phyloP scores from a whole-genome alignment of 2,329 filamentous ascomycete genomes.

The Aschersonia sp. region DNA sequence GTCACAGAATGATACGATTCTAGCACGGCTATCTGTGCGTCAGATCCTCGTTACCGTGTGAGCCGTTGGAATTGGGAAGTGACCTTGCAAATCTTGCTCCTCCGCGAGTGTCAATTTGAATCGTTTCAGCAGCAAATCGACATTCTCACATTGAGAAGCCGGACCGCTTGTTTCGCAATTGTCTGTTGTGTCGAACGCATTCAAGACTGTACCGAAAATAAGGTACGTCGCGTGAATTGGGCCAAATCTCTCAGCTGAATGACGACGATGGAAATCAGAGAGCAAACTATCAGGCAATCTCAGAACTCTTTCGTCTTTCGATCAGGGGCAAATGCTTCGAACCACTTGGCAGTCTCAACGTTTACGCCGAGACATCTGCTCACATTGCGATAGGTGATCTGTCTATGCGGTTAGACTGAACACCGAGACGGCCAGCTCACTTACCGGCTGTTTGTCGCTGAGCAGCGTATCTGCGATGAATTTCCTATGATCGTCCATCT shows the following conservation, averaged over 20 bases:
- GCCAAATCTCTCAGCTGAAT: conserved; percentile 68
- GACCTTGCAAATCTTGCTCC: conserved; percentile 60
- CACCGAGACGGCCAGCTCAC: conserved; percentile 10
- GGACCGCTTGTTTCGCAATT: conserved; percentile 54
- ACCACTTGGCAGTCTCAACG: conserved; percentile 83
- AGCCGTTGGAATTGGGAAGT: conserved; percentile 4
- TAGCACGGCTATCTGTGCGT: conserved; percentile 39
- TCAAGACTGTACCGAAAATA: conserved; percentile 45
- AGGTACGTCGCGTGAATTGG: conserved; percentile 89
- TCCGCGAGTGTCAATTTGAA: conserved; percentile 48
- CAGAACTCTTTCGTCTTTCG: neutral
- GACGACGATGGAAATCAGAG: conserved; percentile 68
- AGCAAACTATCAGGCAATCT: conserved; percentile 49
- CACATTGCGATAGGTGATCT: conserved; percentile 80
- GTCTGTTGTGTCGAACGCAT: conserved; percentile 15
- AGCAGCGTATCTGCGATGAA: conserved; percentile 60
- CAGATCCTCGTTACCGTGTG: neutral
- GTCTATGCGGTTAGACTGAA: conserved; percentile 1
- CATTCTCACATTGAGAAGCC: neutral
- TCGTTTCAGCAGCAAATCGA: neutral
- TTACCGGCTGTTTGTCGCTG: conserved; percentile 58
- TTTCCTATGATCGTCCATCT: conserved; percentile 49
- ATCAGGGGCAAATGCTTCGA: conserved; percentile 5
- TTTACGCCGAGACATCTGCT: conserved; percentile 74
- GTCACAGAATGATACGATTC: conserved; percentile 55